A percentile compares a stretch with the other conserved stretches of the same genome.
These are phyloP conservation scores for Sporothrix brunneoviolacea DNA, from an alignment of 2,329 filamentous ascomycete genomes.

Conservation along the genomic window DNA sequence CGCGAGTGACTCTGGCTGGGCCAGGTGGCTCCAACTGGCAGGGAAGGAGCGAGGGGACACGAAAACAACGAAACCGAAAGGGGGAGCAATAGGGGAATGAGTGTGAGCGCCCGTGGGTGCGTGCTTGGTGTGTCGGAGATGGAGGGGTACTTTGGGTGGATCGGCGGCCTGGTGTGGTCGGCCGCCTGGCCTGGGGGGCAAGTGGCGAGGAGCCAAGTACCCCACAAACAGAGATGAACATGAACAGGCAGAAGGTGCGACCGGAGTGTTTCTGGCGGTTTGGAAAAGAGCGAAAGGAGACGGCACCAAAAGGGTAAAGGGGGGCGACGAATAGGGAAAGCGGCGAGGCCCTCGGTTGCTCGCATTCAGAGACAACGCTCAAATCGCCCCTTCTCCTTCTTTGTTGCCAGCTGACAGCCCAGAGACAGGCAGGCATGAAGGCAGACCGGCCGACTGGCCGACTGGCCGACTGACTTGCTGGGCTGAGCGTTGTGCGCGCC, in stretches of 20 bases:
- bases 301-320: slow-evolving; percentile 1
- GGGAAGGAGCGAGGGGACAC: slow-evolving; percentile 5
- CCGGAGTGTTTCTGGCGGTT: background rate
- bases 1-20: slow-evolving; percentile 12
- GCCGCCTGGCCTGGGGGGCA: slow-evolving; percentile 26
- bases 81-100: background rate
- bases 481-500: too few species aligned
- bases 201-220: slow-evolving; percentile 23
- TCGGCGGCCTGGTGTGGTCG: slow-evolving; percentile 15
- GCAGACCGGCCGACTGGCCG: background rate
- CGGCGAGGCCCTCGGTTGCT: background rate
- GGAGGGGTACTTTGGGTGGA: slow-evolving; percentile 24
- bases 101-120: background rate
- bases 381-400: background rate
- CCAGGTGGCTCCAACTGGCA: slow-evolving; percentile 31
- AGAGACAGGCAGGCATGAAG: background rate
- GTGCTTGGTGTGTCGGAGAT: slow-evolving; percentile 13
- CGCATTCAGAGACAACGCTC: too few species aligned
- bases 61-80: background rate
- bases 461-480: slow-evolving; percentile 1
- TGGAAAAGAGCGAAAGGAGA: background rate
- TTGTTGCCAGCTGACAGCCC: slow-evolving; percentile 3
- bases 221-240: slow-evolving; percentile 14
- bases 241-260: background rate
- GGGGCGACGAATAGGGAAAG: background rate